Evolutionary conservation across 495 filamentous ascomycete genomes (phyloP), one percentile per base, ranked within the genome.

Genomic region (Penicillium salamii): DNA sequence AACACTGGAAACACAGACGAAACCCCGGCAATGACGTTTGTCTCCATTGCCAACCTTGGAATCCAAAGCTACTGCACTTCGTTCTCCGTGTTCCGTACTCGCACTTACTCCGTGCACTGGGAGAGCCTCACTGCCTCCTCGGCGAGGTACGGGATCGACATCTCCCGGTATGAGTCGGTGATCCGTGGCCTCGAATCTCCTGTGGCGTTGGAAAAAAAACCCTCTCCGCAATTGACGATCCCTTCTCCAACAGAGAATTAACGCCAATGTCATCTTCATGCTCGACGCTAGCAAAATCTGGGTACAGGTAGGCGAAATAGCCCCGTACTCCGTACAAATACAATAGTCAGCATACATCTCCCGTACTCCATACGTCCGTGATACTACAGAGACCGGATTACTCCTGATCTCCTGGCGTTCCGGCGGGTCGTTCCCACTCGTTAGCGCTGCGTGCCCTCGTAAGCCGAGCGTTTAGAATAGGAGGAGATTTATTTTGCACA

Each of bases 11-110:
- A 24, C 20, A 24, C 23, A 26, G 23, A 3, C 3, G 3, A 8
- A 26, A 26, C 3, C 23, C 23, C 23, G 23, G 13, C 31, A 46
- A 46, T 46, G 43, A 46, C 43, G 43, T 46, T 35, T 34, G 12
- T 34, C 42, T 45, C 19, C 26, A 29, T 7, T 11, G 12, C 29
- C 7, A 32, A 7, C 29, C 29, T 7, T 3, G 29, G 29, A n/a
- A n/a, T n/a, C n/a, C n/a, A n/a, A n/a, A n/a, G n/a, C n/a, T n/a
- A n/a, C n/a, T n/a, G n/a, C n/a, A n/a, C n/a, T n/a, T n/a, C n/a
- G n/a, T n/a, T n/a, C n/a, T n/a, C n/a, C n/a, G n/a, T n/a, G n/a
- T n/a, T n/a, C n/a, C n/a, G n/a, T n/a, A n/a, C n/a, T n/a, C n/a
- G n/a, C n/a, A n/a, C n/a, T n/a, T n/a, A n/a, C n/a, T n/a, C n/a